Conservation (phyloP, 2,329 filamentous ascomycete genomes). For the Cladobotryum protrusum region DNA sequence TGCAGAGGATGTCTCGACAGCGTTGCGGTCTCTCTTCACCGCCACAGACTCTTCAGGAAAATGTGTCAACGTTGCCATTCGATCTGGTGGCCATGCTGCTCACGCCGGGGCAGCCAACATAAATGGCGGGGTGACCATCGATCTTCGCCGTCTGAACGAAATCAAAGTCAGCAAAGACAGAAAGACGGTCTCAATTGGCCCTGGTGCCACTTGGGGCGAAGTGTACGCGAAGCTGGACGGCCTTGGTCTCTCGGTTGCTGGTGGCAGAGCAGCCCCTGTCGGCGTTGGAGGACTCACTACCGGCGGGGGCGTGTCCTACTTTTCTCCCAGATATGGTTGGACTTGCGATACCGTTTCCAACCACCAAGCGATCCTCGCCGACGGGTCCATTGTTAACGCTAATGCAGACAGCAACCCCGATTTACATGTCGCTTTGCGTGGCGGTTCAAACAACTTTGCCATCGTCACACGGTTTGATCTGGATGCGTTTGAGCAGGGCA, state of each 20-base stretch:
- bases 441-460: slow-evolving; percentile 40
- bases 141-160: slow-evolving; percentile 29
- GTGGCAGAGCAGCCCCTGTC: slow-evolving; percentile 33
- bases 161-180: slow-evolving; percentile 25
- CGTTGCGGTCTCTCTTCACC: too few species aligned
- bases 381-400: slow-evolving; percentile 32
- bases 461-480: slow-evolving; percentile 23
- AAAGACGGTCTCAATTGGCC: slow-evolving; percentile 27
- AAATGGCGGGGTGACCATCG: slow-evolving; percentile 26
- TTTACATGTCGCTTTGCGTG: slow-evolving; percentile 38
- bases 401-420: slow-evolving; percentile 29
- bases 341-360: slow-evolving; percentile 32
- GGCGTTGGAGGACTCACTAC: slow-evolving; percentile 24
- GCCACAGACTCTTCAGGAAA: too few species aligned
- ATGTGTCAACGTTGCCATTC: slow-evolving; percentile 24
- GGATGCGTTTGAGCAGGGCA: slow-evolving; percentile 13
- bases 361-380: slow-evolving; percentile 31
- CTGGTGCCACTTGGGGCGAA: slow-evolving; percentile 33
- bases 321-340: slow-evolving; percentile 32
- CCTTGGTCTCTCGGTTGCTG: slow-evolving; percentile 28
- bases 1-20: not conserved
- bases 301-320: slow-evolving; percentile 35
- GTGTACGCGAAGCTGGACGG: slow-evolving; percentile 31
- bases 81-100: slow-evolving; percentile 39
- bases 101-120: slow-evolving; percentile 34